These are phyloP conservation scores for Chlamydomonas reinhardtii DNA, from an alignment of 163 green algal species.

Conservation along the genomic window DNA sequence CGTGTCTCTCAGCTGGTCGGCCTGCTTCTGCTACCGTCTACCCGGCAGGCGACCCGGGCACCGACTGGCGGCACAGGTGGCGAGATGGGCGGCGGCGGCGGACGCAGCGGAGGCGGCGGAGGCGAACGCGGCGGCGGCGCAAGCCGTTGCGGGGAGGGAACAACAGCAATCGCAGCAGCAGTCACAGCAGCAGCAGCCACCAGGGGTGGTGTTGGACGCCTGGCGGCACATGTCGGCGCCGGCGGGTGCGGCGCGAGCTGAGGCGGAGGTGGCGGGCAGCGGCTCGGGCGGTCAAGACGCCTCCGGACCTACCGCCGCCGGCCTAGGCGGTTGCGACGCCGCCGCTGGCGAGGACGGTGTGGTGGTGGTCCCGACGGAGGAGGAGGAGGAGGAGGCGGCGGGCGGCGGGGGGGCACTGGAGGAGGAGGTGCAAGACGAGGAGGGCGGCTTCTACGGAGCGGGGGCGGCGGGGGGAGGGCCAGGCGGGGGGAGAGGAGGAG, in stretches of 20 bases:
- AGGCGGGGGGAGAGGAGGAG: too few relatives aligned
- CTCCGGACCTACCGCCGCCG: neutral
- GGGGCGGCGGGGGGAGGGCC: too few relatives aligned
- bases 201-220: neutral
- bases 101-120: constrained; percentile 3
- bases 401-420: too few relatives aligned
- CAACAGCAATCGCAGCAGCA: neutral
- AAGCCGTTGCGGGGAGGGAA: too few relatives aligned
- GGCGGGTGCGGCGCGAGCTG: too few relatives aligned
- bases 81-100: constrained; percentile 9
- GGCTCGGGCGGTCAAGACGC: too few relatives aligned
- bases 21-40: constrained; percentile 54
- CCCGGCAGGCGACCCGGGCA: constrained; percentile 19
- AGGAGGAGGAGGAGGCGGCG: too few relatives aligned
- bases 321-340: neutral
- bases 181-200: neutral
- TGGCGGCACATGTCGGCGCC: neutral
- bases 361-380: too few relatives aligned
- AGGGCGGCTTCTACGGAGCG: neutral
- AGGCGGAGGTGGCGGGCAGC: too few relatives aligned
- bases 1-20: constrained; percentile 54
- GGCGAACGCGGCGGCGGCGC: neutral
- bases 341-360: neutral
- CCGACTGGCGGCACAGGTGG: constrained; percentile 25
- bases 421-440: neutral